Percentiles rank a stretch among this genome's conserved stretches.
phyloP scores from a whole-genome alignment of 2,329 filamentous ascomycete species.

The Aspergillus candidus region DNA sequence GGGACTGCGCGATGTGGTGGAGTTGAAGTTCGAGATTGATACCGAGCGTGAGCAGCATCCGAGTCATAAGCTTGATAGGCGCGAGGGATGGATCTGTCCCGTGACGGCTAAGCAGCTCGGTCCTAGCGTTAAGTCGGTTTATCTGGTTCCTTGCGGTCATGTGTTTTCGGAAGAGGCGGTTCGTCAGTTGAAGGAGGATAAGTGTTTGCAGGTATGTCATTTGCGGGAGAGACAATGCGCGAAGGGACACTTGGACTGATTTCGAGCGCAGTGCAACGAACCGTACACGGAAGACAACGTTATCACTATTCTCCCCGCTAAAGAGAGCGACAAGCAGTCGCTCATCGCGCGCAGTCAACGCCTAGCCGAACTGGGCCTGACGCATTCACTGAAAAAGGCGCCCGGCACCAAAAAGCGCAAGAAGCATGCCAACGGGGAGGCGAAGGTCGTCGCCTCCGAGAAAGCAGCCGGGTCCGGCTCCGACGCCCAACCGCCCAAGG shows the following conservation, averaged over 20 bases:
- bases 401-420: conserved; percentile 65
- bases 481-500: conserved; percentile 19
- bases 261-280: conserved; percentile 59
- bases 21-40: conserved; percentile 67
- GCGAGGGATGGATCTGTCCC: conserved; percentile 70
- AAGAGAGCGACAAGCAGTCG: conserved; percentile 62
- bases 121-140: conserved; percentile 71
- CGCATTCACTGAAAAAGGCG: conserved; percentile 83
- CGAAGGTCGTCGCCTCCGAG: conserved; percentile 28
- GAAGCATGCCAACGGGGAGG: conserved; percentile 52
- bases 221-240: neutral
- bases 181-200: conserved; percentile 65
- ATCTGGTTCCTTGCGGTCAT: conserved; percentile 91
- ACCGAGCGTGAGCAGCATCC: conserved; percentile 34
- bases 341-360: conserved; percentile 61
- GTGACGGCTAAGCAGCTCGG: conserved; percentile 83
- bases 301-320: conserved; percentile 71
- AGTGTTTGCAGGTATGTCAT: conserved; percentile 48
- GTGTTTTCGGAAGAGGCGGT: conserved; percentile 85
- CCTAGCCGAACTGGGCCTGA: conserved; percentile 65
- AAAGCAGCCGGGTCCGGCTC: conserved; percentile 31
- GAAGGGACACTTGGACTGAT: neutral
- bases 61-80: conserved; percentile 37
- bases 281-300: conserved; percentile 67
- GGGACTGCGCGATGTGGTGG: conserved; percentile 77